Base-by-base conservation (phyloP, 768 basidiomycete genomes). In the Mycena leptocephala region DNA sequence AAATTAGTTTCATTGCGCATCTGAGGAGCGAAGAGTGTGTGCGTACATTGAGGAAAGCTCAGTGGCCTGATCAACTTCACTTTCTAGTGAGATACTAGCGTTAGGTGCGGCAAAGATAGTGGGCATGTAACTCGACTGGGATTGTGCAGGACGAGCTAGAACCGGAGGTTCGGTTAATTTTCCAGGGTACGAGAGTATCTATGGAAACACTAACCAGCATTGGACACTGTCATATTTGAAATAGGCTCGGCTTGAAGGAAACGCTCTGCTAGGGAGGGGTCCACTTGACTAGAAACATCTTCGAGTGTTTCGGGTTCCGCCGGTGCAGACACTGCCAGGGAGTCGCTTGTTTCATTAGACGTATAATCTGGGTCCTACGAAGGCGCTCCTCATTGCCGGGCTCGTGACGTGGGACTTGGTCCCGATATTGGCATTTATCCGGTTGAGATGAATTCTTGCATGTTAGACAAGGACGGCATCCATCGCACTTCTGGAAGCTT, bases 401-500 rank as follows among this genome's bases (percentile, higher is more conserved):
- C 14, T 41, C 24, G n/a, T 7, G 51, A 9, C 24, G 66, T 14
- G 18, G 14, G 13, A 14, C 11, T 18, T 33, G 7, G 1, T 26
- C 43, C 14, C 69, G 69, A 62, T 59, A 58, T 46, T 70, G 43
- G 43, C 69, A 70, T 35, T 11, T 28, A 18, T 70, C 41, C 14
- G 59, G 1, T 22, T 37, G 43, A 3, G 41, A 46, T 18, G 43
- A 39, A 10, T 71, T 33, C 37, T 62, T 71, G 59, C 59, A 71
- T 13, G 59, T 39, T 6, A 51, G 18, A 26, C 69, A 70, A 20
- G 69, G 58, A 9, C 28, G 41, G 3, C 9, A 16, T 2, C 69
- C 69, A 28, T 70, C 69, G 16, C 69, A 70, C 24, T 61, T 70
- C 69, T 70, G 14, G 16, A 39, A 41, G 26, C 20, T 26, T 46